Evolutionary conservation across 2,329 filamentous ascomycete species (phyloP), one percentile per base, ranked within the genome.

Genomic region (Fusarium udum): DNA sequence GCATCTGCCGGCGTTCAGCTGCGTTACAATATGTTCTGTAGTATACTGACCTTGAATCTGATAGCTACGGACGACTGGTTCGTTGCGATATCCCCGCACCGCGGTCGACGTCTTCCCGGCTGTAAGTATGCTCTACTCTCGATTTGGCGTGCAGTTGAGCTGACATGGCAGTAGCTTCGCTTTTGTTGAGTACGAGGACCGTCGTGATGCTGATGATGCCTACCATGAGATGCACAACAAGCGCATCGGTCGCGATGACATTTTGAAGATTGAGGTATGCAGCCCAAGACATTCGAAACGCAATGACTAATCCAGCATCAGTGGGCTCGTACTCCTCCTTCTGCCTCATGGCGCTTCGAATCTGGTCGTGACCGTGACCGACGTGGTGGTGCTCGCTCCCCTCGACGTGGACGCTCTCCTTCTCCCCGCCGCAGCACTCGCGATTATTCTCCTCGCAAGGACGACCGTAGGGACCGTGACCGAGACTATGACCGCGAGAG

Each of bases 211-310:
- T 74, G 96, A 99, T 83, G 96, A 99, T 86, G 96, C 96, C 53
- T 99, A 99, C 83, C 94, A 99, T 83, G 96, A 99, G 86, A 99
- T 99, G 96, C 96, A 99, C 82, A 98, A 98, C 88, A 98, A 98
- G 90, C 94, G 95, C 76, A 95, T 99, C 78, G 95, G 95, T 53
- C 92, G 95, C 72, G 96, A 99, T 81, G 96, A 99, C 80, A 86
- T 97, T 68, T 83, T 99, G 85, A 99, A 99, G 87, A 98, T 99
- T 76, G 96, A 99, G 90, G 96, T 97, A 85, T 77, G 89, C 77
- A 24, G 16, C 22, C 32, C n/a, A 16, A 37, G 15, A 31, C 43
- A 5, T 8, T 31, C 14, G 13, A 24, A 37, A 32, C 40, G 43
- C 7, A 12, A 36, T 31, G 43, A 46, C 61, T 61, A 28, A 77